A percentile compares a stretch with the other conserved stretches of the same genome.
Evolutionary conservation across 129 eudicot species (phyloP).

Genomic region (Logfia minima): DNA sequence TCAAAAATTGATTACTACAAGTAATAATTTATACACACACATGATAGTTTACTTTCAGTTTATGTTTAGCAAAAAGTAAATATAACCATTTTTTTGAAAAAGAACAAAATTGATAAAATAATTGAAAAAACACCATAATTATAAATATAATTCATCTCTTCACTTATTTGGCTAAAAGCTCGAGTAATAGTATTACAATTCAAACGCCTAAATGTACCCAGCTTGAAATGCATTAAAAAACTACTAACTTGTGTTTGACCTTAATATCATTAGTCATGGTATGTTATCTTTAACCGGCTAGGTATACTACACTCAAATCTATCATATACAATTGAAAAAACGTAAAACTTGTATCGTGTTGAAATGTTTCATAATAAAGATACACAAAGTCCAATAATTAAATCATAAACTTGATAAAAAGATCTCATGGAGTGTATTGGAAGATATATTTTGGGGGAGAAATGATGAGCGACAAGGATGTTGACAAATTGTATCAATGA

Average conservation of each 20-base stretch:
- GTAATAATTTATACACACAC: too few species aligned
- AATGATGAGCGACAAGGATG: constrained; percentile 3
- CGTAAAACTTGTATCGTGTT: neutral
- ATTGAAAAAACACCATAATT: too few species aligned
- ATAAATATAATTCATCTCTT: too few species aligned
- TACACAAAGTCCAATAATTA: neutral
- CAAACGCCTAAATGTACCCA: too few species aligned
- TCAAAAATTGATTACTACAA: too few species aligned
- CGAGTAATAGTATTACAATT: too few species aligned
- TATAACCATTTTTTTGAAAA: too few species aligned
- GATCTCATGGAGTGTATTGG: neutral
- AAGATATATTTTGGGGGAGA: constrained; percentile 13
- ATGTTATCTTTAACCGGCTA: neutral
- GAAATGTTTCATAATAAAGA: neutral
- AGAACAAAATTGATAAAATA: too few species aligned
- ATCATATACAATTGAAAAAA: neutral
- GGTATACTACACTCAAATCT: neutral
- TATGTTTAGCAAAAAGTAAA: too few species aligned
- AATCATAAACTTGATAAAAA: neutral
- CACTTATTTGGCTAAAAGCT: too few species aligned
- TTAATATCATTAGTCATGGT: neutral
- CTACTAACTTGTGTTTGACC: neutral
- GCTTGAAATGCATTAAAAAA: too few species aligned
- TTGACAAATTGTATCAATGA: neutral
- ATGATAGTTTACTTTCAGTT: too few species aligned